These are phyloP conservation scores for Colletotrichum aenigma DNA, from an alignment of 2,329 filamentous ascomycete genomes.

Conservation along the genomic window DNA sequence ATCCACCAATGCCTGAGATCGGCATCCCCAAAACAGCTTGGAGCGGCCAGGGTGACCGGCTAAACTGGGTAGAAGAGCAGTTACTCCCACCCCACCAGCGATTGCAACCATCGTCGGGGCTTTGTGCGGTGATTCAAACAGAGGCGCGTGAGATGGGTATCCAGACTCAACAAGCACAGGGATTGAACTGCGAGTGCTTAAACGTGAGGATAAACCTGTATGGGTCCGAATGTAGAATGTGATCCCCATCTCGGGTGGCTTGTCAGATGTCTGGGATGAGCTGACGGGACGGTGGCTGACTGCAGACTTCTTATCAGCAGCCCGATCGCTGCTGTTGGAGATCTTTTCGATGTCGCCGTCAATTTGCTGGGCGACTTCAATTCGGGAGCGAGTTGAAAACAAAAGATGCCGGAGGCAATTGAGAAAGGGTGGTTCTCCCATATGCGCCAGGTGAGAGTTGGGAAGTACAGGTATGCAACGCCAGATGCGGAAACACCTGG, in stretches of 20 bases:
- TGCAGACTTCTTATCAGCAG: background rate
- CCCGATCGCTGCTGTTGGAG: background rate
- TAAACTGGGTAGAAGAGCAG: background rate
- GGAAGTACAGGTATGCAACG: constrained; percentile 38
- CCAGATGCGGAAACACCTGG: constrained; percentile 25
- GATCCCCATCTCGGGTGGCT: background rate
- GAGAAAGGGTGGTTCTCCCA: constrained; percentile 43
- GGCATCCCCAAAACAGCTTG: background rate
- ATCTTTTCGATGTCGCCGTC: background rate
- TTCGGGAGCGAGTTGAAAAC: background rate
- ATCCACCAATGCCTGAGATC: background rate
- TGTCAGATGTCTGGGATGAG: background rate
- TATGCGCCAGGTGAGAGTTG: constrained; percentile 36
- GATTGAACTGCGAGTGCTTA: background rate
- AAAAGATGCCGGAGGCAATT: constrained; percentile 16
- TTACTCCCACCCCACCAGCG: background rate
- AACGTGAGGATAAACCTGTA: background rate
- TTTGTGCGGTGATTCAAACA: background rate
- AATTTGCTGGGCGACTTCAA: background rate
- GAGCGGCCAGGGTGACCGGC: background rate
- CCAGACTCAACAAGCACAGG: background rate
- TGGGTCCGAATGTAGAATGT: background rate
- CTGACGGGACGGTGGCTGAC: background rate
- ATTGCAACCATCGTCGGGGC: background rate
- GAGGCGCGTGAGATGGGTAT: background rate